Base-by-base conservation (phyloP, 2,329 filamentous ascomycete genomes). In the Rutstroemia sydowiana region DNA sequence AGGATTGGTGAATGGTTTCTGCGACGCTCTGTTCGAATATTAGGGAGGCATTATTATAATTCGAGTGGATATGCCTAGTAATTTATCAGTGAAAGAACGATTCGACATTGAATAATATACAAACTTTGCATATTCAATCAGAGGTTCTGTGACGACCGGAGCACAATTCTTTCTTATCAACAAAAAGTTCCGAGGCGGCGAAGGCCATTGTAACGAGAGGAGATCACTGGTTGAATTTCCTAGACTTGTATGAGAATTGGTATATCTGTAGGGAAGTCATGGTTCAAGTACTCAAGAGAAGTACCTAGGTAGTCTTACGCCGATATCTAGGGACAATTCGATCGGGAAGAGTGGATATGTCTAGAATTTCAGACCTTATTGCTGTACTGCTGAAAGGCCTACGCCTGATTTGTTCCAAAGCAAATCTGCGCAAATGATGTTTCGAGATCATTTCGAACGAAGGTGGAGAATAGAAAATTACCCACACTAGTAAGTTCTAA, bases 11-110 rank as follows among this genome's bases (percentile, higher is more conserved):
- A 30, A 96, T 73, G 54, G 84, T 76, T 5, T 77, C 67, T 3
- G 92, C 90, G 14, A 90, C 81, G 45, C 82, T 76, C 3, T 79
- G 82, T 69, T 97, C 93, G 59, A 97, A 83, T 10, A 97, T 80
- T 45, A 97, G 75, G 62, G 88, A 86, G 57, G 91, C 80, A 48
- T 80, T 79, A 1, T 89, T 85, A 68, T 97, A 96, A 54, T 88
- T 88, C 56, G 75, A 76, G 59, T 83, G 80, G 53, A 96, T 79
- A 68, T 97, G 87, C 60, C 79, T 85, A 58, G 45, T 28, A 11
- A 8, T 11, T 3, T 16, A 48, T 62, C 31, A 63, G 56, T 11
- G 31, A 13, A 41, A 8, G 40, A 8, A 26, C 8, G 4, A 8
- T 26, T 8, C 23, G 4, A 8, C 4, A 26, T 26, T 4, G 23